These are phyloP conservation scores for Ophiostoma sp. DNA, from an alignment of 2,329 filamentous ascomycete species.

Conservation along the genomic window DNA sequence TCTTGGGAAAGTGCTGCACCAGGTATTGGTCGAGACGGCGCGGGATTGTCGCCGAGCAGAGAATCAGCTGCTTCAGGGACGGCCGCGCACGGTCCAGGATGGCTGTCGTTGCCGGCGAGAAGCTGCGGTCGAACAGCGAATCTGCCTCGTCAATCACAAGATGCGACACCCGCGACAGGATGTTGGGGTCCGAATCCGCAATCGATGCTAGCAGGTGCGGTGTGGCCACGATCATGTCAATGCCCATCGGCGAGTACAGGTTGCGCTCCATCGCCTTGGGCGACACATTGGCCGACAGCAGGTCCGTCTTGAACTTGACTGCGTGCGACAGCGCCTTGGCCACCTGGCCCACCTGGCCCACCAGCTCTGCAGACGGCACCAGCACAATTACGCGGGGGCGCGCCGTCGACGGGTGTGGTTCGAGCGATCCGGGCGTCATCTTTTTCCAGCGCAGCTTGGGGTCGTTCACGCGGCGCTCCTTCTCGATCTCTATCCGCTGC, in stretches of 20 bases:
- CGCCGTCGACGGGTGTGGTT: slow-evolving; percentile 66
- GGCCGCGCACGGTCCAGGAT: slow-evolving; percentile 78
- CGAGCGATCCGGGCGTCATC: slow-evolving; percentile 38
- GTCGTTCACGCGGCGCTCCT: slow-evolving; percentile 50
- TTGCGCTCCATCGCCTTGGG: slow-evolving; percentile 76
- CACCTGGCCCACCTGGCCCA: slow-evolving; percentile 75
- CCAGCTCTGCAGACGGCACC: slow-evolving; percentile 87
- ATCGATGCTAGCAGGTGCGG: slow-evolving; percentile 87
- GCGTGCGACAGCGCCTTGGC: slow-evolving; percentile 78
- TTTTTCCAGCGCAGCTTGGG: slow-evolving; percentile 33
- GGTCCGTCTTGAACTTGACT: slow-evolving; percentile 78
- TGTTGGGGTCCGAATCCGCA: slow-evolving; percentile 80
- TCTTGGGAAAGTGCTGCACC: slow-evolving; percentile 73
- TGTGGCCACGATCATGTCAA: slow-evolving; percentile 82
- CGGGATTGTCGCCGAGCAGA: slow-evolving; percentile 96
- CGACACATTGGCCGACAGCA: slow-evolving; percentile 72
- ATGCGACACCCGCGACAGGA: slow-evolving; percentile 85
- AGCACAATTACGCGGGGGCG: slow-evolving; percentile 79
- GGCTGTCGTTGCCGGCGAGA: slow-evolving; percentile 72
- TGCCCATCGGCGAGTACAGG: slow-evolving; percentile 71
- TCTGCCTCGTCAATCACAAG: slow-evolving; percentile 93
- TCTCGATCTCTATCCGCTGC: slow-evolving; percentile 50
- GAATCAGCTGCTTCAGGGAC: slow-evolving; percentile 76
- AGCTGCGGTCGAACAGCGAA: slow-evolving; percentile 89
- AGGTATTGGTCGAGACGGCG: slow-evolving; percentile 80